Conservation (phyloP, 1,139 yeast genomes). For the Sugiyamaella paludigena region DNA sequence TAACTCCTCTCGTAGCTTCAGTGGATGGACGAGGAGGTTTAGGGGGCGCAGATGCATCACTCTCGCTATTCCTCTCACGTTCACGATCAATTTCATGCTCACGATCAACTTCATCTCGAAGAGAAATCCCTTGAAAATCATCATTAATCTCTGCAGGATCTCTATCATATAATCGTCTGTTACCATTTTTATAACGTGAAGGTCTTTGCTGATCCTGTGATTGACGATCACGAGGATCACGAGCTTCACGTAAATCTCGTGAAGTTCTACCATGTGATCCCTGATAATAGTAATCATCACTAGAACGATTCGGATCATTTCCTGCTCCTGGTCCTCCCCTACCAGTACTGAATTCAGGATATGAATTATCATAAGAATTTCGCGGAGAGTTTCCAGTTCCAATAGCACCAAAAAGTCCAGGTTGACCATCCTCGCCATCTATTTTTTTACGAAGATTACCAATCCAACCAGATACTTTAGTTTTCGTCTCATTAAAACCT, state of each 20-base stretch:
- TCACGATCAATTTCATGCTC: slow-evolving; percentile 33
- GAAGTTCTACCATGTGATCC: background rate
- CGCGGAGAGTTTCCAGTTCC: slow-evolving; percentile 25
- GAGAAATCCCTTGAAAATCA: slow-evolving; percentile 56
- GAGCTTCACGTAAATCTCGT: no score
- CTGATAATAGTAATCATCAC: slow-evolving; percentile 18
- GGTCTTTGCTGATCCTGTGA: background rate
- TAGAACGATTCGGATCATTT: slow-evolving; percentile 5
- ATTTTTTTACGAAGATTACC: slow-evolving; percentile 65
- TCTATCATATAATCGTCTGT: slow-evolving; percentile 25
- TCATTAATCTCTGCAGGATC: slow-evolving; percentile 42
- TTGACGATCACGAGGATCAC: no score
- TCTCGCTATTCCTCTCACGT: no score
- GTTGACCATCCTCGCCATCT: slow-evolving; percentile 34
- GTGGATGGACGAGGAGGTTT: slow-evolving; percentile 18
- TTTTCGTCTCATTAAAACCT: slow-evolving; percentile 81
- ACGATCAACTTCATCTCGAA: slow-evolving; percentile 47
- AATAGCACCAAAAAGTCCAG: slow-evolving; percentile 26
- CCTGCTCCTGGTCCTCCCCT: no score
- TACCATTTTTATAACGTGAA: slow-evolving; percentile 14
- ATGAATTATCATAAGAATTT: slow-evolving; percentile 25
- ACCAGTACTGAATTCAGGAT: background rate
- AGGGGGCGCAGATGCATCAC: slow-evolving; percentile 41
- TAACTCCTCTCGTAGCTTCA: background rate
- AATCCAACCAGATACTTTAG: slow-evolving; percentile 80